These are phyloP conservation scores for Tolypocladium tundrense DNA, from an alignment of 2,329 filamentous ascomycete species.

Conservation along the genomic window DNA sequence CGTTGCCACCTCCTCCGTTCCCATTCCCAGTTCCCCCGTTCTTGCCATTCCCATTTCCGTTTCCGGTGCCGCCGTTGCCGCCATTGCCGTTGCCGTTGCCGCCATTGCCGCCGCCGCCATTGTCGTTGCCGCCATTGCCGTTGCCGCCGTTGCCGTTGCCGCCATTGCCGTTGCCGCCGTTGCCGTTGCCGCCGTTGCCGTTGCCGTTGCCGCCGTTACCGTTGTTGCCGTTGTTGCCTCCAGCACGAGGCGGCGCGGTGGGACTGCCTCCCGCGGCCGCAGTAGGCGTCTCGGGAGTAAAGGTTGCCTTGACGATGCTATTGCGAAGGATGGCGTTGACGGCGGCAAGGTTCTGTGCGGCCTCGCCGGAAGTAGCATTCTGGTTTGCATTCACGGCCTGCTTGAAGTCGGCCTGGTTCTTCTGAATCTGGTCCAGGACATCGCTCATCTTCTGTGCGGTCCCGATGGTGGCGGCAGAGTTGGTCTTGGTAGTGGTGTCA, in stretches of 20 bases:
- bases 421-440: slow-evolving; percentile 35
- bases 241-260: slow-evolving; percentile 2
- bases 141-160: too few species aligned
- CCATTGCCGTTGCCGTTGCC: not conserved
- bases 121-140: not conserved
- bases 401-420: slow-evolving; percentile 40
- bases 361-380: slow-evolving; percentile 22
- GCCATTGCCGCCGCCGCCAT: not conserved
- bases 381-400: slow-evolving; percentile 30
- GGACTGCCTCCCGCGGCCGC: slow-evolving; percentile 4
- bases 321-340: slow-evolving; percentile 26
- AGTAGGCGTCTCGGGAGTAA: slow-evolving; percentile 22
- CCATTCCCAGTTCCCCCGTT: not conserved
- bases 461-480: slow-evolving; percentile 32
- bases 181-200: not conserved
- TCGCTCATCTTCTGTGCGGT: slow-evolving; percentile 34
- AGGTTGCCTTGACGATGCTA: slow-evolving; percentile 15
- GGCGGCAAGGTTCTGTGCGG: slow-evolving; percentile 21
- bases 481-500: slow-evolving; percentile 29
- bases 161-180: not conserved
- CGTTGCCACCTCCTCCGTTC: not conserved
- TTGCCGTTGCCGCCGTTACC: not conserved
- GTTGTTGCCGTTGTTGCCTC: slow-evolving; percentile 3
- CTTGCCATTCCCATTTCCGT: not conserved
- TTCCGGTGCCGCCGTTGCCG: slow-evolving; percentile 1